These are phyloP conservation scores for Whalleya microplaca DNA, from an alignment of 2,329 filamentous ascomycete genomes.

Conservation along the genomic window DNA sequence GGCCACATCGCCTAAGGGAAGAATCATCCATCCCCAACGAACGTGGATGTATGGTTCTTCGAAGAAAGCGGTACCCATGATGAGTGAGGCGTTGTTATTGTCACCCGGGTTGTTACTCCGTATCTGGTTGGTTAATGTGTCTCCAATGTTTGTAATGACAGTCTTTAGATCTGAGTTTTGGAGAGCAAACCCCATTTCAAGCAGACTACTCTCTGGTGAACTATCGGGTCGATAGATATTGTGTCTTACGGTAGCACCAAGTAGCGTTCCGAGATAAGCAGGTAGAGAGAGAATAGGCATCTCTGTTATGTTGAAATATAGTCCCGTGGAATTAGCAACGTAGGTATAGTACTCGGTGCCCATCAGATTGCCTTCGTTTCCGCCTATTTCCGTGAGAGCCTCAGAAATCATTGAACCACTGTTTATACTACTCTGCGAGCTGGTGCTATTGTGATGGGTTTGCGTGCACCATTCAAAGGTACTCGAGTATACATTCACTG, in stretches of 20 bases:
- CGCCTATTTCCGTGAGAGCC: background rate
- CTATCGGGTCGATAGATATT: background rate
- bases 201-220: background rate
- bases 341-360: conserved; percentile 1
- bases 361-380: background rate
- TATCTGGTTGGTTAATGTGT: conserved; percentile 17
- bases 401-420: background rate
- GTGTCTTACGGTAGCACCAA: conserved; percentile 9
- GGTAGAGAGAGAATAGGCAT: background rate
- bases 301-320: conserved; percentile 9
- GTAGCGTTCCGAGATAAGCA: conserved; percentile 1
- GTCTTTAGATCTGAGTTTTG: conserved; percentile 12
- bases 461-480: conserved; percentile 16
- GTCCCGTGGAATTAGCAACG: conserved; percentile 4
- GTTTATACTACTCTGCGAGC: conserved; percentile 9
- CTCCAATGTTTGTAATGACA: conserved; percentile 9
- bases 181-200: conserved; percentile 4
- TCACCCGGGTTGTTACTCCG: conserved; percentile 19
- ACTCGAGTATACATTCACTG: conserved; percentile 12
- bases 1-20: conserved; percentile 18
- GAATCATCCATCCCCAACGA: conserved; percentile 18
- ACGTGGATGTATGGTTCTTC: conserved; percentile 26
- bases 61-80: conserved; percentile 11
- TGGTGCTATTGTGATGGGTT: conserved; percentile 8
- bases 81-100: conserved; percentile 16